A percentile compares a stretch with the other conserved stretches of the same genome.
Evolutionary conservation across 768 basidiomycete genomes (phyloP).

Genomic region (Russula abietina): DNA sequence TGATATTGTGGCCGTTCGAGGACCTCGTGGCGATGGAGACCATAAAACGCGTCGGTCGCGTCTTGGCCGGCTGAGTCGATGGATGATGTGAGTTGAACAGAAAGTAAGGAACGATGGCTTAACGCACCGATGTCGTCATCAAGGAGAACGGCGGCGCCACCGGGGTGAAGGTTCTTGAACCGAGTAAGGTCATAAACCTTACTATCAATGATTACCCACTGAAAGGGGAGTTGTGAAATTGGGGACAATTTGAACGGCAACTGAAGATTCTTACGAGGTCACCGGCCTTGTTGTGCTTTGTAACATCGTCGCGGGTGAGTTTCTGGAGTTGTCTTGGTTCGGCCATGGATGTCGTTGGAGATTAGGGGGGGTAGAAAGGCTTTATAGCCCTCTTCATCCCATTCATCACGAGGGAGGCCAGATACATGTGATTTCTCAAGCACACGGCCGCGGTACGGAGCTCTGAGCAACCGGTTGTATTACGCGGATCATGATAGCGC

Average conservation of each 20-base stretch:
- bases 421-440: constrained; percentile 7
- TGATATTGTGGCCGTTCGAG: constrained; percentile 67
- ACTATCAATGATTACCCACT: constrained; percentile 83
- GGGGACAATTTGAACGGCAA: neutral
- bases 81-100: neutral
- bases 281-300: constrained; percentile 71
- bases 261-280: constrained; percentile 53
- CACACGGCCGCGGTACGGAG: too few species aligned
- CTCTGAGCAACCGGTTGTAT: too few species aligned
- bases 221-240: neutral
- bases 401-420: too few species aligned
- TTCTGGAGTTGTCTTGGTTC: constrained; percentile 36
- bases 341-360: constrained; percentile 19
- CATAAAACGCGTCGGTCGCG: constrained; percentile 82
- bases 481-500: too few species aligned
- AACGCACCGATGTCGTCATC: constrained; percentile 64
- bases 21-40: constrained; percentile 83
- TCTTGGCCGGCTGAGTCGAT: constrained; percentile 65
- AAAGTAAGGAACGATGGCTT: neutral
- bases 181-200: constrained; percentile 79
- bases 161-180: constrained; percentile 79
- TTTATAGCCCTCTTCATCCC: neutral
- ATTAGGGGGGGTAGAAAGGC: neutral
- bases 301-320: constrained; percentile 64
- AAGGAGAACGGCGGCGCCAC: constrained; percentile 72